Base-by-base conservation (phyloP, 176 grass and related monocot genomes). In the Oryza officinalis region DNA sequence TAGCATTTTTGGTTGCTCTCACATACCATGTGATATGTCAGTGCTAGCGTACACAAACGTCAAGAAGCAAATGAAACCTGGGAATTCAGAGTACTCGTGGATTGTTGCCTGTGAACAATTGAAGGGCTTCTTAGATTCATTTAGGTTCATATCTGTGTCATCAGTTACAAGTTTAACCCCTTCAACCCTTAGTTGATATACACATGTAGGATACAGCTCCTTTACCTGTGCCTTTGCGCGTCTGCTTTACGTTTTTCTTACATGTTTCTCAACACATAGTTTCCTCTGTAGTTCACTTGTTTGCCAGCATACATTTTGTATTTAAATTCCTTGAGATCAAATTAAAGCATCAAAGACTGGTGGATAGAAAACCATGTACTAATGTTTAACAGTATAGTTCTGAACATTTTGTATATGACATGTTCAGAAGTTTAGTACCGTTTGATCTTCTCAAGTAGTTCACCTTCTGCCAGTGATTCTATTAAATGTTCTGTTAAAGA, bases 291-390 rank as follows among this genome's bases (percentile, higher is more conserved):
- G 13, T 7, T 38, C 37, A 38, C 37, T 38, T 52, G 23, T 32
- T 27, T 57, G 25, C 38, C 46, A 71, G 10, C 5, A 28, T 18
- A 5, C 6, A 33, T 27, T 72, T 20, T 72, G 2, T 35, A 70
- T 76, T 77, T 54, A 14, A 71, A 50, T 64, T 46, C 70, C 14
- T 50, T 28, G 38, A 63, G 82, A 64, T 11, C 4, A 50, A 76
- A 70, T 70, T 49, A n/a, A 69, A 63, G 37, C 50, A 20, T 28
- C 63, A 46, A 79, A 13, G 9, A 6, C 5, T 6, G 54, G 18
- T 57, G 2, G 52, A 64, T 59, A 41, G 31, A 25, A 13, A 50
- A 50, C 11, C 18, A 28, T n/a, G 33, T 31, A 20, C 4, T 3
- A 35, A 43, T 32, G 44, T 32, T 43, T 17, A 9, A 41, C 2